Percentiles rank a stretch among this genome's conserved stretches.
phyloP scores from a whole-genome alignment of 345 rosid genomes.

The Rhodomyrtus tomentosa region DNA sequence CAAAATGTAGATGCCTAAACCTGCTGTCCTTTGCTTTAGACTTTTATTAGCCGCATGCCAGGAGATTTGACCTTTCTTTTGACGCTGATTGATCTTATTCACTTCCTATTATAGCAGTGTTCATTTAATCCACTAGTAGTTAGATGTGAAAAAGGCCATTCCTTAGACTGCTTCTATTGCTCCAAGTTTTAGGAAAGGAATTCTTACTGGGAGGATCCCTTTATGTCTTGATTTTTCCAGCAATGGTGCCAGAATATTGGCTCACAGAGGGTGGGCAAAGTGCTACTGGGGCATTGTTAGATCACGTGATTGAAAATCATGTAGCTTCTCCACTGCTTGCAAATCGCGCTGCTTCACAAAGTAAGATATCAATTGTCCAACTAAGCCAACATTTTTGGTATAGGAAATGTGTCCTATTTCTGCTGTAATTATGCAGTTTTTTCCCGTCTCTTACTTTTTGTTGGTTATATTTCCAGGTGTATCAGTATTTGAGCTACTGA shows the following conservation, averaged over 20 bases:
- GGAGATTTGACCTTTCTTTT: not conserved
- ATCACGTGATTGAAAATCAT: conserved; percentile 75
- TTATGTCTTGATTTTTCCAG: conserved; percentile 21
- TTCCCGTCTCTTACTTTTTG: not conserved
- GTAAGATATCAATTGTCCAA: conserved; percentile 22
- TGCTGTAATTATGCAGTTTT: not conserved
- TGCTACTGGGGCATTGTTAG: conserved; percentile 95
- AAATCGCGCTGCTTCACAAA: conserved; percentile 78
- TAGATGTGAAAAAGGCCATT: not conserved
- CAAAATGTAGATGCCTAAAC: not conserved
- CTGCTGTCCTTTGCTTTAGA: not conserved
- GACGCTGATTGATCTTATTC: not conserved
- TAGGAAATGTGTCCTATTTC: not conserved
- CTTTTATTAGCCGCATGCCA: not conserved
- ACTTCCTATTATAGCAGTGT: not conserved
- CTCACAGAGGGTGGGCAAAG: conserved; percentile 99
- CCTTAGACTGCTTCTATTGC: not conserved
- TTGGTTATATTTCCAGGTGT: conserved; percentile 28
- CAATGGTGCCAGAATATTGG: conserved; percentile 92
- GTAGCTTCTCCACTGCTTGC: conserved; percentile 87
- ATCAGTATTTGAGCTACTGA: conserved; percentile 68
- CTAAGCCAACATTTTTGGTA: not conserved
- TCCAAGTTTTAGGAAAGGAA: not conserved
- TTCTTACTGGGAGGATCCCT: not conserved
- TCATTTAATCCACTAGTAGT: not conserved